Percentiles rank a stretch among this genome's conserved stretches.
Conservation (phyloP, 1,284 basidiomycete genomes). For the Phylloporus sp. region DNA sequence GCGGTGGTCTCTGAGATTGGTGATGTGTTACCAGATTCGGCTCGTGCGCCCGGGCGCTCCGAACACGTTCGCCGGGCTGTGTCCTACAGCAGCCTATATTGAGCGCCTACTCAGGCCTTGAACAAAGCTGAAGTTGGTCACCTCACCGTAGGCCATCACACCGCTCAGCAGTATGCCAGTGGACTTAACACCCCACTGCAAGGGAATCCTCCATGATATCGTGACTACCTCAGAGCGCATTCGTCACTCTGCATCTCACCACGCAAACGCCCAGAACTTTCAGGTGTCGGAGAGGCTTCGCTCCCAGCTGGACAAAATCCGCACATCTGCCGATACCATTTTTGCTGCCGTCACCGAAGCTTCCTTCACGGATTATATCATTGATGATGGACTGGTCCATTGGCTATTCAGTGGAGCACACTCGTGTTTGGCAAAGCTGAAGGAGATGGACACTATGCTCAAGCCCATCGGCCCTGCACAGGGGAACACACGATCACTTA, state of each 20-base stretch:
- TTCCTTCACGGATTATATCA: background rate
- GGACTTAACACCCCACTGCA: background rate
- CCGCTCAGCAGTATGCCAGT: background rate
- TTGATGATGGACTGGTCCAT: background rate
- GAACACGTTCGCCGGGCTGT: too few relatives aligned
- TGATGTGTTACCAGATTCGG: too few relatives aligned
- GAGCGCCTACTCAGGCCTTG: too few relatives aligned
- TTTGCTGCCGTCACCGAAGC: background rate
- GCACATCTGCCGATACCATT: background rate
- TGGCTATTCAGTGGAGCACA: background rate
- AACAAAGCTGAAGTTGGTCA: too few relatives aligned
- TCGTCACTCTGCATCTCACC: background rate
- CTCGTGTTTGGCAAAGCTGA: background rate
- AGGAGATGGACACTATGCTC: background rate
- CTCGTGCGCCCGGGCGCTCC: too few relatives aligned
- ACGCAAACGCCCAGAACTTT: background rate
- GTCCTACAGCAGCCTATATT: too few relatives aligned
- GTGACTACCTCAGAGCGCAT: background rate
- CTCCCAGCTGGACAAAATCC: background rate
- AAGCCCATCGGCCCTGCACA: background rate
- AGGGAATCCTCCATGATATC: background rate
- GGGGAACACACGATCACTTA: too few relatives aligned
- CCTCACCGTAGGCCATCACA: background rate
- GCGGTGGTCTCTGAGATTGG: too few relatives aligned
- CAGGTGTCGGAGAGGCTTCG: background rate